These are phyloP conservation scores for Papiliotrema fonsecae DNA, from an alignment of 1,284 basidiomycete genomes.

Conservation along the genomic window DNA sequence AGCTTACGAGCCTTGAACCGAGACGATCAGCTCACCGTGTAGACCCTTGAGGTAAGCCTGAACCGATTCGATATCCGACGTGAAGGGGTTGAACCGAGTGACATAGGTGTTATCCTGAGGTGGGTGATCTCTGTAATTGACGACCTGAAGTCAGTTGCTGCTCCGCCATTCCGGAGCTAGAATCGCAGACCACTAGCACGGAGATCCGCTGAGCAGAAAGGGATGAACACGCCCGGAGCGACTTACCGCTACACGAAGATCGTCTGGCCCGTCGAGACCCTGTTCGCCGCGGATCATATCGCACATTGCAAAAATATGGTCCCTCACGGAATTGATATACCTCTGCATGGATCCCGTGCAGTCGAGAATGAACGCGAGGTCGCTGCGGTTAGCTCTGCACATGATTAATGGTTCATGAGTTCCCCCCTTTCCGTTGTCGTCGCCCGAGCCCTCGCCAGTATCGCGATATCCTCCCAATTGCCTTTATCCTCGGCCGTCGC, in stretches of 20 bases:
- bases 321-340: conserved; percentile 67
- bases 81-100: conserved; percentile 90
- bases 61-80: conserved; percentile 80
- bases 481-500: neutral
- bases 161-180: neutral
- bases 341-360: conserved; percentile 66
- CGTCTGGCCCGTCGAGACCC: conserved; percentile 75
- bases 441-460: no score
- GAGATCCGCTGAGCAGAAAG: neutral
- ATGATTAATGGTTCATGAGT: no score
- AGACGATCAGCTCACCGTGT: conserved; percentile 25
- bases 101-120: conserved; percentile 93
- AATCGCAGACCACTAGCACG: neutral
- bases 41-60: conserved; percentile 69
- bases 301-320: conserved; percentile 96
- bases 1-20: neutral
- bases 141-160: conserved; percentile 45
- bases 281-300: conserved; percentile 94
- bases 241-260: conserved; percentile 77
- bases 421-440: no score
- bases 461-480: neutral
- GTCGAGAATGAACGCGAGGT: conserved; percentile 83
- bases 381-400: conserved; percentile 54
- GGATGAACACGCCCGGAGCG: neutral
- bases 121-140: conserved; percentile 88